Evolutionary conservation across 306 rosid genomes (phyloP).

Genomic region (Luffa acutangula): DNA sequence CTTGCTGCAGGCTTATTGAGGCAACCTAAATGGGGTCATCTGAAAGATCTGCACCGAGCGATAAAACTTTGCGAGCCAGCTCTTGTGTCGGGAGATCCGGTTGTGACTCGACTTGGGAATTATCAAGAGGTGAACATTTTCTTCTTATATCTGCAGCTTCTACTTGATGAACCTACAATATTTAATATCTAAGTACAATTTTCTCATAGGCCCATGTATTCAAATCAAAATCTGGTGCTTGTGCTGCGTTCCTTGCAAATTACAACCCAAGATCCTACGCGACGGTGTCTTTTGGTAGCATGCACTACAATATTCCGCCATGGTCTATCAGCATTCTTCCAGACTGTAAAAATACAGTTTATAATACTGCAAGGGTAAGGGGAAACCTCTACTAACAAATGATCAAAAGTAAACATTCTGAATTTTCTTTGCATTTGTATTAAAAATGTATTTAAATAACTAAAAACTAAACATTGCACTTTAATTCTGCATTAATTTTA

Average conservation of each 20-base stretch:
- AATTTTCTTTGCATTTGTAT: not conserved
- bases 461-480: not conserved
- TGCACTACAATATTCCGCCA: conserved; percentile 90
- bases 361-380: conserved; percentile 96
- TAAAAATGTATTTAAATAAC: not conserved
- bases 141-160: conserved; percentile 1
- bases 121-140: conserved; percentile 54
- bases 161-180: conserved; percentile 9
- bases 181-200: conserved; percentile 5
- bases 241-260: conserved; percentile 94
- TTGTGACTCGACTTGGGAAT: conserved; percentile 52
- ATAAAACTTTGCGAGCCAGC: conserved; percentile 90
- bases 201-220: conserved; percentile 74
- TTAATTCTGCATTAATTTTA: not conserved
- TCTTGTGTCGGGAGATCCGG: conserved; percentile 67
- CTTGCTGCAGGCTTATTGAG: conserved; percentile 52
- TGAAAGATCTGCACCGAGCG: conserved; percentile 91
- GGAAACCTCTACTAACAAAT: not conserved
- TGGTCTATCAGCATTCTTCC: conserved; percentile 99
- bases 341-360: conserved; percentile 82
- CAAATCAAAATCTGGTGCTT: conserved; percentile 68
- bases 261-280: conserved; percentile 57
- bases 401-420: not conserved
- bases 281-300: conserved; percentile 60
- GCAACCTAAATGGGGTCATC: conserved; percentile 97